phyloP scores from a whole-genome alignment of 176 grass and related monocot genomes.

The Cymbopogon citratus region DNA sequence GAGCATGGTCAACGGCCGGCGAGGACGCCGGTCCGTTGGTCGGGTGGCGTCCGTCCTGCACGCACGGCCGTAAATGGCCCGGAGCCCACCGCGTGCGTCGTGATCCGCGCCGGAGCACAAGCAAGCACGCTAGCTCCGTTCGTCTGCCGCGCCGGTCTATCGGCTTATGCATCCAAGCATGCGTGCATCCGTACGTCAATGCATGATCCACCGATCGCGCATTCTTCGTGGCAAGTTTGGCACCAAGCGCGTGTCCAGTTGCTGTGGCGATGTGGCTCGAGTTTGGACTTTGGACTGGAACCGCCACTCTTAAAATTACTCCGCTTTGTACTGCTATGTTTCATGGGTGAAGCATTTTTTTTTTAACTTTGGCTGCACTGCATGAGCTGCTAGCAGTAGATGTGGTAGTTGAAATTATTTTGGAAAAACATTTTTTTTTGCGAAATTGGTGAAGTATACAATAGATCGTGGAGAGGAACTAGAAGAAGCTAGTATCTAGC shows the following conservation, averaged over 20 bases:
- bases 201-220: not conserved
- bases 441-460: too few relatives aligned
- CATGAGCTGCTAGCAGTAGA: too few relatives aligned
- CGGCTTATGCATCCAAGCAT: not conserved
- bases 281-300: not conserved
- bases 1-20: constrained; percentile 39
- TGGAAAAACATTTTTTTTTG: too few relatives aligned
- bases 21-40: constrained; percentile 44
- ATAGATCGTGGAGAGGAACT: too few relatives aligned
- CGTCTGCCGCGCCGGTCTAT: not conserved
- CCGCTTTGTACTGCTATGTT: too few relatives aligned
- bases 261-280: not conserved
- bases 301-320: not conserved
- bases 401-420: too few relatives aligned
- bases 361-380: too few relatives aligned
- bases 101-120: constrained; percentile 16
- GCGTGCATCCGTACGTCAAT: not conserved
- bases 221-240: not conserved
- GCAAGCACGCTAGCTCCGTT: constrained; percentile 1
- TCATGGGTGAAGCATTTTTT: too few relatives aligned
- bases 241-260: not conserved
- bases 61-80: constrained; percentile 24
- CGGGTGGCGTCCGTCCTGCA: constrained; percentile 24
- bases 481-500: too few relatives aligned
- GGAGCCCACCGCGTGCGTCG: constrained; percentile 22